Base-by-base conservation (phyloP, 2,329 filamentous ascomycete genomes). In the Xylogone sp. region DNA sequence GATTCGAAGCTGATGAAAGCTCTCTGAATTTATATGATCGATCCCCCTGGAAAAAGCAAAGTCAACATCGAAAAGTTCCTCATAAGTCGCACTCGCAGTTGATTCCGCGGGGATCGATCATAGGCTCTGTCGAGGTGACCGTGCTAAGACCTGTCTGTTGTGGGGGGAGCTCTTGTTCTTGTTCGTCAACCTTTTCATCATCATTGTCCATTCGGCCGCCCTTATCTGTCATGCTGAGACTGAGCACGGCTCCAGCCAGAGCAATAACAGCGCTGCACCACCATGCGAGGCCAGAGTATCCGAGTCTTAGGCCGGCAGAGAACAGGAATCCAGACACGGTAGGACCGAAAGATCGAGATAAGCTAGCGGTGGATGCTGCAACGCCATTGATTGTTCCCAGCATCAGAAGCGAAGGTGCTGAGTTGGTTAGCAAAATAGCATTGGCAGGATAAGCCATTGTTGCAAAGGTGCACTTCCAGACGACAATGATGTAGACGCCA, bases 331-430 rank as follows among this genome's bases (percentile, higher is more conserved):
- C 94, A 2, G 92, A 95, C 2, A 97, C 74, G 0, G 90, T 92
- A 2, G 94, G 94, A 0, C 93, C 93, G 55, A 97, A 86, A 0
- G 91, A 91, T 50, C 94, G 83, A 67, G 87, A 92, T 44, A 97
- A 74, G 65, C 91, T 96, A 3, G 94, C 94, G 2, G 90, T 91
- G 2, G 92, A 96, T 24, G 91, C 91, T 0, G 92, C 92, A 12
- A 92, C 86, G 18, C 94, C 94, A 62, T 97, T 97, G 68, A 99
- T 87, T 0, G 88, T 92, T 2, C 94, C 94, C 1, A 97, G 82
- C 1, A 95, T 88, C 46, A 89, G 81, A 51, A 87, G 87, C 7
- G 87, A 92, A 0, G 91, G 90, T 0, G 92, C 88, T 16, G 90
- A 87, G 68, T 97, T 96, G 53, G 90, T 88, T 24, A 96, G 80